Evolutionary conservation across 2,329 filamentous ascomycete genomes (phyloP), one percentile per base, ranked within the genome.

Genomic region (Xylariomycetidae sp.): DNA sequence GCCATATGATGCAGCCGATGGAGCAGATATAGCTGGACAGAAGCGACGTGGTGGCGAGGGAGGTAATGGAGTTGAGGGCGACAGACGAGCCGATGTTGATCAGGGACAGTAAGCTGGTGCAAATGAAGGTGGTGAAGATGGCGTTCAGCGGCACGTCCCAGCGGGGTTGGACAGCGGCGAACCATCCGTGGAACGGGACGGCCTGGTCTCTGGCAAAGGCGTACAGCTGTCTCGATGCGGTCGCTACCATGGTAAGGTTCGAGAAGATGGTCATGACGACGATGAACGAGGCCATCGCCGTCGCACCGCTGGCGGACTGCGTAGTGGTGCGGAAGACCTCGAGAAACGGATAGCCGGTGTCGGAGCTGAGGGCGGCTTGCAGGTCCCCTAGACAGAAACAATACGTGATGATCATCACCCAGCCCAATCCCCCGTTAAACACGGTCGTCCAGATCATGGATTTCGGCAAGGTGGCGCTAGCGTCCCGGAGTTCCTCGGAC

Each of bases 31-130:
- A 76, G 13, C 68, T 70, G 14, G 63, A 63, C 30, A 74, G 66
- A 12, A 75, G 61, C 2, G 67, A 65, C 20, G 62, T 66, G 31
- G 72, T 60, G 16, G 65, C 65, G 10, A 77, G 58, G 2, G 69
- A 73, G n/a, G 69, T 62, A 41, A 75, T 65, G 36, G 66, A 69
- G 45, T 74, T 69, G 51, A 75, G 72, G 4, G 70, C 72, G 6
- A 63, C 61, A 3, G 61, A 54, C n/a, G 64, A 72, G 25, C 66
- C 70, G 35, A 74, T 64, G 51, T 69, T 71, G 56, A 74, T 72
- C 34, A 72, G 54, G 0, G 62, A 63, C 6, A 72, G 54, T 7
- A 69, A 49, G 8, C 56, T 47, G 1, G 69, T 69, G 17, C 64
- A 61, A 4, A 60, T 55, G 26, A 64, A 71, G 12, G 66, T 70